A percentile compares a stretch with the other conserved stretches of the same genome.
Conservation (phyloP, 2,329 filamentous ascomycete species). For the Claviceps pazoutovae region DNA sequence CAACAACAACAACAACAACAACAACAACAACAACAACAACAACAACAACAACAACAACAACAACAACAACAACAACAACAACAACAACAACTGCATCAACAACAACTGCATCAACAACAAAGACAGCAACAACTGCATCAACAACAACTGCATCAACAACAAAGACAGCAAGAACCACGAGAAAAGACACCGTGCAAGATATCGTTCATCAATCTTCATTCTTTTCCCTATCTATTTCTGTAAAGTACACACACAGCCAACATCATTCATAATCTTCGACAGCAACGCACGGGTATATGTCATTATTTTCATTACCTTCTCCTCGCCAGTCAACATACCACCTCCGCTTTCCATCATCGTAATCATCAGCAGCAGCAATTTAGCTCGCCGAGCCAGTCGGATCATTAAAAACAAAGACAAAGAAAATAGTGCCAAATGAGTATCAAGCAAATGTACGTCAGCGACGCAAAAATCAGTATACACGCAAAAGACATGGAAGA, state of each 20-base stretch:
- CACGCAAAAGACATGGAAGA: not conserved
- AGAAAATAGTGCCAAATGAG: not conserved
- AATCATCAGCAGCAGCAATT: not conserved
- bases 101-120: too few relatives aligned
- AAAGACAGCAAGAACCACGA: too few relatives aligned
- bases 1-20: too few relatives aligned
- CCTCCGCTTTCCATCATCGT: not conserved
- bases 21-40: too few relatives aligned
- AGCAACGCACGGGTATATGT: not conserved
- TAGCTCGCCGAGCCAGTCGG: not conserved
- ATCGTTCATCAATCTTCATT: too few relatives aligned
- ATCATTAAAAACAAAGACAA: not conserved
- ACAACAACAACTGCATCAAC: too few relatives aligned
- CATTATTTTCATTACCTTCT: not conserved
- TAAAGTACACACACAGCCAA: not conserved
- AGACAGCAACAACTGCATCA: too few relatives aligned
- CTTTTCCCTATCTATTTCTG: not conserved
- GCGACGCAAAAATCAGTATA: too few relatives aligned
- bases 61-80: too few relatives aligned
- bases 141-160: too few relatives aligned
- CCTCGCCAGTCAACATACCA: not conserved
- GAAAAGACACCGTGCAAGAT: too few relatives aligned
- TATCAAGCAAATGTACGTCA: not conserved
- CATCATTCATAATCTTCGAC: not conserved
- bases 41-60: too few relatives aligned